Percentiles rank a stretch among this genome's conserved stretches.
Conservation (phyloP, 768 basidiomycete species). For the Dioszegia hungarica region DNA sequence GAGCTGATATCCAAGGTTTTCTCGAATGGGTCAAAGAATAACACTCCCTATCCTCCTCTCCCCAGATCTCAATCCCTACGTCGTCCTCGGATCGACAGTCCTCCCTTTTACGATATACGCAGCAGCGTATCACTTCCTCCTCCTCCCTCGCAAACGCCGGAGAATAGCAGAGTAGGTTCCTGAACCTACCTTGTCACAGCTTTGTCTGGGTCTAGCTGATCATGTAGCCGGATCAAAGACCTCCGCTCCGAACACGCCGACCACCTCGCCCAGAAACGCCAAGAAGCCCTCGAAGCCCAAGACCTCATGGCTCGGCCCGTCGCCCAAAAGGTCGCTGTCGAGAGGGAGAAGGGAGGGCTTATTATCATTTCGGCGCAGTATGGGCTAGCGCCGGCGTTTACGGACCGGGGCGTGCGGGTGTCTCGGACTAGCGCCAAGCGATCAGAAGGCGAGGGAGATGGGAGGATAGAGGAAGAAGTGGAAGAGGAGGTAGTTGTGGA, state of each 20-base stretch:
- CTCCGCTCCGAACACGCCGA: constrained; percentile 62
- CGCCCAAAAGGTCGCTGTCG: constrained; percentile 59
- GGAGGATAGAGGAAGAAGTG: constrained; percentile 31
- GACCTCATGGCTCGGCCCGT: constrained; percentile 66
- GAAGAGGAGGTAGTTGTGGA: constrained; percentile 62
- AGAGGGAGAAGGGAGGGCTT: constrained; percentile 66
- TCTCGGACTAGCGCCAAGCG: constrained; percentile 32
- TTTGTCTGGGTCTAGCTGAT: not conserved
- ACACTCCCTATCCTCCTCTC: constrained; percentile 47
- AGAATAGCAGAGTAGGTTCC: constrained; percentile 39
- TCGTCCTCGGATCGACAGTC: constrained; percentile 43
- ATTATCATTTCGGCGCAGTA: constrained; percentile 72
- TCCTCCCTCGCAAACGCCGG: constrained; percentile 44
- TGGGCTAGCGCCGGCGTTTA: constrained; percentile 54
- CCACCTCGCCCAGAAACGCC: constrained; percentile 60
- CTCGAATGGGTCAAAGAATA: constrained; percentile 49
- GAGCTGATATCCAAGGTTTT: constrained; percentile 30
- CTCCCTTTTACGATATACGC: constrained; percentile 47
- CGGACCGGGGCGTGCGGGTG: constrained; percentile 30
- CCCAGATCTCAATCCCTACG: constrained; percentile 39
- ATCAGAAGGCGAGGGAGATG: not conserved
- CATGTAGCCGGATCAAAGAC: constrained; percentile 61
- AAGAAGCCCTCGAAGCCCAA: constrained; percentile 62
- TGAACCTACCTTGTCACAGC: not conserved
- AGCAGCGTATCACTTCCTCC: constrained; percentile 47